Percentiles rank a stretch among this genome's conserved stretches.
phyloP scores from a whole-genome alignment of 2,329 filamentous ascomycete species.

The Pseudogymnoascus sp. region DNA sequence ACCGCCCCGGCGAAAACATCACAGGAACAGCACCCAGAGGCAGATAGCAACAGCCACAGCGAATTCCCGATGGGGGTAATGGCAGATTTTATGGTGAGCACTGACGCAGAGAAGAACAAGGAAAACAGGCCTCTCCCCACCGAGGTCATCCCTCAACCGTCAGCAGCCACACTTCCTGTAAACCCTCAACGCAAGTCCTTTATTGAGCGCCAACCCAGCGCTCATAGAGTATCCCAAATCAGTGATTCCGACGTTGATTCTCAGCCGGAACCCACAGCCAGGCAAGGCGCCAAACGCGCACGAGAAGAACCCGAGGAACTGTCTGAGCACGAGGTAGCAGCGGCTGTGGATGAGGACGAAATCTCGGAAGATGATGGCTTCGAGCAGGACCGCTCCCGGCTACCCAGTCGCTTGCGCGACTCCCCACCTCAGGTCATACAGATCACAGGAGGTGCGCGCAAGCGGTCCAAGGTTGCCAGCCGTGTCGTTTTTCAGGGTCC shows the following conservation, averaged over 20 bases:
- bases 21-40: constrained; percentile 7
- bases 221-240: constrained; percentile 12
- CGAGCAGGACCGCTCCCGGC: constrained; percentile 30
- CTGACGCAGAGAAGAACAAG: constrained; percentile 21
- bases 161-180: not conserved
- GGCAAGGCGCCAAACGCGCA: not conserved
- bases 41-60: not conserved
- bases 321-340: not conserved
- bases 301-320: not conserved
- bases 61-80: not conserved
- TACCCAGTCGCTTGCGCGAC: not conserved
- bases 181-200: constrained; percentile 12
- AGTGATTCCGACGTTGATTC: constrained; percentile 14
- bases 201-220: constrained; percentile 18
- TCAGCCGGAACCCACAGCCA: constrained; percentile 3
- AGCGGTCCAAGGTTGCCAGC: not conserved
- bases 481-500: not conserved
- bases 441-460: not conserved
- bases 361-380: constrained; percentile 37
- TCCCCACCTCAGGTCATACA: not conserved
- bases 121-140: constrained; percentile 19
- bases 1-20: constrained; percentile 2
- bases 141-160: not conserved
- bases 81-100: constrained; percentile 2
- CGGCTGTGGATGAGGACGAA: not conserved